Evolutionary conservation across 495 filamentous ascomycete species (phyloP).

Genomic region (Umbilicaria muhlenbergii): DNA sequence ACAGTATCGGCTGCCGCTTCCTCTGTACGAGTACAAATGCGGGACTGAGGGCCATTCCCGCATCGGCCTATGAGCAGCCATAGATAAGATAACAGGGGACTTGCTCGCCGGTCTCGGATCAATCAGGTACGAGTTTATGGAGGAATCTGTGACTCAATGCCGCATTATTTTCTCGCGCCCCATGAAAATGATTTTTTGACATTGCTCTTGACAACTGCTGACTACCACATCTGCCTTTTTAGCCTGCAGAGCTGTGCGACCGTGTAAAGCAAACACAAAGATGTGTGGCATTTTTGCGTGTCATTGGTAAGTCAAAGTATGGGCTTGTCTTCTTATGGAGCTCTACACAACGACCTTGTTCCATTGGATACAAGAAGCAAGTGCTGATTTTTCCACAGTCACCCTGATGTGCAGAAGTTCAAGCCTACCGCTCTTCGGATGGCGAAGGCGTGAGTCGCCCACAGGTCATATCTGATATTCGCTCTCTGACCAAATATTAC

Average conservation of each 20-base stretch:
- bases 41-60: too few relatives aligned
- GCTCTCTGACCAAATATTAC: constrained; percentile 21
- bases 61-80: too few relatives aligned
- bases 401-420: constrained; percentile 91
- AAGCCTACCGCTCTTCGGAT: constrained; percentile 92
- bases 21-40: too few relatives aligned
- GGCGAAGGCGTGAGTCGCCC: constrained; percentile 68
- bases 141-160: not conserved
- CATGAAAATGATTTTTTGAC: too few relatives aligned
- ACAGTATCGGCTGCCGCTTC: too few relatives aligned
- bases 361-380: constrained; percentile 5
- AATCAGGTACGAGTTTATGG: too few relatives aligned
- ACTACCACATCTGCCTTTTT: not conserved
- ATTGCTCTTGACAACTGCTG: constrained; percentile 1
- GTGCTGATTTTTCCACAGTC: constrained; percentile 36
- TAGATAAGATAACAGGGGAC: too few relatives aligned
- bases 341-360: not conserved
- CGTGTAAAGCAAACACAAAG: constrained; percentile 5
- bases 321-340: too few relatives aligned
- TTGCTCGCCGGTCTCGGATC: too few relatives aligned
- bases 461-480: constrained; percentile 3
- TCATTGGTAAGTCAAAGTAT: constrained; percentile 48
- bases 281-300: constrained; percentile 89
- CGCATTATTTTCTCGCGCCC: constrained; percentile 8
- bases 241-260: too few relatives aligned